A percentile compares a stretch with the other conserved stretches of the same genome.
Conservation (phyloP, 306 rosid genomes). For the Prunus fruticosa region DNA sequence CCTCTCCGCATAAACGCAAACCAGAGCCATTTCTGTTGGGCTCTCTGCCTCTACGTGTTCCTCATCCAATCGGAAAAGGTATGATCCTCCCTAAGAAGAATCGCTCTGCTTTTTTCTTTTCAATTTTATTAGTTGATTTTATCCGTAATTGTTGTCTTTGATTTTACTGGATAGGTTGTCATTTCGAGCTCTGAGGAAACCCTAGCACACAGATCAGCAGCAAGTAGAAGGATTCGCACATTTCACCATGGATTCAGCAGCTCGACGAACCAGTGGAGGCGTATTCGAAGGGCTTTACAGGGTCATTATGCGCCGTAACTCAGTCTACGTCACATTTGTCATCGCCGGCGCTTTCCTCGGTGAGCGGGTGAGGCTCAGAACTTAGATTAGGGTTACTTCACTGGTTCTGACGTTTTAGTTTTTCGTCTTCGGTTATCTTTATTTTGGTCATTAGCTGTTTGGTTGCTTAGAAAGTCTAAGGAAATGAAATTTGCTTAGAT, state of each 20-base stretch:
- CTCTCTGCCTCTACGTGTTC: neutral
- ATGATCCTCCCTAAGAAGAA: neutral
- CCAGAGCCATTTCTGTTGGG: neutral
- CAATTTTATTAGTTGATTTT: neutral
- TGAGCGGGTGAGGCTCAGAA: conserved; percentile 54
- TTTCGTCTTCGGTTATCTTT: neutral
- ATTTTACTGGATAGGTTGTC: neutral
- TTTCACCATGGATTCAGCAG: conserved; percentile 51
- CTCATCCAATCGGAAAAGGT: neutral
- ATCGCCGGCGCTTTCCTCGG: conserved; percentile 82
- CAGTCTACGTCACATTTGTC: conserved; percentile 62
- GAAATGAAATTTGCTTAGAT: neutral
- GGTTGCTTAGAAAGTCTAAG: neutral
- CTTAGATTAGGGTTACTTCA: neutral
- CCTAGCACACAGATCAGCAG: conserved; percentile 34
- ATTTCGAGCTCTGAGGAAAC: conserved; percentile 1
- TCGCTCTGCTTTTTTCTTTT: neutral
- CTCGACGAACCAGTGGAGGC: conserved; percentile 60
- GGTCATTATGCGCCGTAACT: conserved; percentile 80
- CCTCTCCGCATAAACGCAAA: neutral
- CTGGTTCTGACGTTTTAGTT: neutral
- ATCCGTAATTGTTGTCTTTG: neutral
- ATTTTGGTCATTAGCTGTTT: neutral
- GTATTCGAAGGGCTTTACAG: conserved; percentile 65
- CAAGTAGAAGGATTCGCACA: neutral